Evolutionary conservation across 164 flowering plant genomes (phyloP).

Genomic region (Warburgia ugandensis): DNA sequence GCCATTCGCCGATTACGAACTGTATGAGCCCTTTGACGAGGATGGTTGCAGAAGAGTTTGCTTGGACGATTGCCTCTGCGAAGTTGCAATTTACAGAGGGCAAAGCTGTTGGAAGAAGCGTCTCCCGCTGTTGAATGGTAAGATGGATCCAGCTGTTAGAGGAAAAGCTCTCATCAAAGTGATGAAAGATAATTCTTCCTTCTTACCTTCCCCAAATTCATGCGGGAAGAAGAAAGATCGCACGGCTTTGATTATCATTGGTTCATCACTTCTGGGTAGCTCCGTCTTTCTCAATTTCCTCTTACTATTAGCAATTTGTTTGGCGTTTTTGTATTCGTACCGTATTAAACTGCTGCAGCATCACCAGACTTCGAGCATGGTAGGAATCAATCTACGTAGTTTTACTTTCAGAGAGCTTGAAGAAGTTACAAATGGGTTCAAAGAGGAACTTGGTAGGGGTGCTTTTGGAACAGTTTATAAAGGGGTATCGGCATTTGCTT

Average conservation of each 20-base stretch:
- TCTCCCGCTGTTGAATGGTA: conserved; percentile 35
- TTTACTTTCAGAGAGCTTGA: conserved; percentile 12
- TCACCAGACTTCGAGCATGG: no score
- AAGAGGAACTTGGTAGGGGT: conserved; percentile 18
- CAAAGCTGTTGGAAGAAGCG: conserved; percentile 44
- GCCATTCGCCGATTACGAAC: conserved; percentile 32
- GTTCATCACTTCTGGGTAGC: conserved; percentile 29
- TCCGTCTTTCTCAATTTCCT: conserved; percentile 29
- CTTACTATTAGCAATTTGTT: not conserved
- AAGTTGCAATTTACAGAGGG: conserved; percentile 25
- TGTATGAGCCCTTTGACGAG: conserved; percentile 7
- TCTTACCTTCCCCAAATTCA: no score
- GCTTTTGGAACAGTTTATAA: conserved; percentile 18
- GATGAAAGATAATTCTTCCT: conserved; percentile 10
- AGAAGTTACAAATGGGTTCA: conserved; percentile 17
- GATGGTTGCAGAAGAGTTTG: conserved; percentile 35
- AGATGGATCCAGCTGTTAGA: not conserved
- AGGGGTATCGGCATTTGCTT: conserved; percentile 2
- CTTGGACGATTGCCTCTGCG: conserved; percentile 46
- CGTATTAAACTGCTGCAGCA: no score
- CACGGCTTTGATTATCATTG: conserved; percentile 8
- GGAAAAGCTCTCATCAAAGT: conserved; percentile 29
- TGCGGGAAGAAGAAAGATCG: conserved; percentile 7
- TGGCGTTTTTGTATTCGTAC: no score
- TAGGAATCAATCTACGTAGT: no score